Evolutionary conservation across 495 filamentous ascomycete species (phyloP).

Genomic region (Penicillium fimorum): DNA sequence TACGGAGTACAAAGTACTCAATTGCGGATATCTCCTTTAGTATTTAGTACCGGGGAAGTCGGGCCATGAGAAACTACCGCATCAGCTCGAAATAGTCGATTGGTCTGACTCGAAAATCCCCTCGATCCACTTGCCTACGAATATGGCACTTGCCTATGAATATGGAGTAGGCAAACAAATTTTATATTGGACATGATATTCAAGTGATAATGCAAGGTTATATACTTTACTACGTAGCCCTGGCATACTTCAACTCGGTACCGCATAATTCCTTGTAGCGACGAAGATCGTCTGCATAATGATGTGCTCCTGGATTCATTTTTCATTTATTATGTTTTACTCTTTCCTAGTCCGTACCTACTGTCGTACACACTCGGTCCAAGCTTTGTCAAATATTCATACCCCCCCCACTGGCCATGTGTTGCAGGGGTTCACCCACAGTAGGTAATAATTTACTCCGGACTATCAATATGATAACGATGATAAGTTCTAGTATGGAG

Average conservation of each 20-base stretch:
- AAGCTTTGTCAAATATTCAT: neutral
- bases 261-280: neutral
- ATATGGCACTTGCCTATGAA: neutral
- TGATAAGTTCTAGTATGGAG: neutral
- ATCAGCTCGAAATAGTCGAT: neutral
- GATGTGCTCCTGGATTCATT: neutral
- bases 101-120: neutral
- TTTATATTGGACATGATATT: neutral
- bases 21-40: neutral
- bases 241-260: neutral
- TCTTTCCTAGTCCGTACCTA: neutral
- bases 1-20: neutral
- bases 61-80: neutral
- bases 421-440: neutral
- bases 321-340: neutral
- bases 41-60: conserved; percentile 8
- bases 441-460: neutral
- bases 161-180: neutral
- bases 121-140: neutral
- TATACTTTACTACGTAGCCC: neutral
- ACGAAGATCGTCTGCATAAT: neutral
- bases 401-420: neutral
- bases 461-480: neutral
- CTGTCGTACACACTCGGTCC: neutral
- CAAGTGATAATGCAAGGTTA: neutral